A percentile compares a stretch with the other conserved stretches of the same genome.
These are phyloP conservation scores for Dentipellis sp. DNA, from an alignment of 768 basidiomycete species.

Conservation along the genomic window DNA sequence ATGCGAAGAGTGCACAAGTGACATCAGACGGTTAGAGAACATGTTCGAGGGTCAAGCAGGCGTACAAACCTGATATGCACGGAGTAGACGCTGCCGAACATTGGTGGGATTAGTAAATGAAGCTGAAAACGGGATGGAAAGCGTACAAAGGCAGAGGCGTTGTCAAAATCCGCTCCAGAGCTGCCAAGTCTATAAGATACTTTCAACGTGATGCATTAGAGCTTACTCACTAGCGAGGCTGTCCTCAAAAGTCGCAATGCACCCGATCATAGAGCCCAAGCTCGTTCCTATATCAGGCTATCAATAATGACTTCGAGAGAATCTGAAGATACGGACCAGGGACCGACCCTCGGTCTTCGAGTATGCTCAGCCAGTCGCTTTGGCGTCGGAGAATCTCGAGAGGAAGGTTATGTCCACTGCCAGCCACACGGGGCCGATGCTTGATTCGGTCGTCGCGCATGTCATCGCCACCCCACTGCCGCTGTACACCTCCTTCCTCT, in stretches of 20 bases:
- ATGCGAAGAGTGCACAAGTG: not conserved
- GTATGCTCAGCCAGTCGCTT: conserved; percentile 48
- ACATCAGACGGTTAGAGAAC: not conserved
- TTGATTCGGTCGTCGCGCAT: conserved; percentile 12
- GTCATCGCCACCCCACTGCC: conserved; percentile 3
- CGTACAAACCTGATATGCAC: conserved; percentile 44
- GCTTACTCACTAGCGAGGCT: conserved; percentile 33
- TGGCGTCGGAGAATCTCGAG: conserved; percentile 45
- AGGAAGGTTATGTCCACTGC: conserved; percentile 47
- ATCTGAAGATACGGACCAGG: conserved; percentile 32
- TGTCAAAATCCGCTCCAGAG: not conserved
- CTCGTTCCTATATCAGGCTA: conserved; percentile 28
- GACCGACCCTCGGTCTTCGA: conserved; percentile 51
- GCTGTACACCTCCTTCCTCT: conserved; percentile 9
- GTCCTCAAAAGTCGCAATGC: conserved; percentile 45
- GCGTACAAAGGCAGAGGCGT: conserved; percentile 34
- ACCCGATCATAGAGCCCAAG: conserved; percentile 40
- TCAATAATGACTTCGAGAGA: too few relatives aligned
- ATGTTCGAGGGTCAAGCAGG: not conserved
- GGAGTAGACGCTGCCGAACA: conserved; percentile 42
- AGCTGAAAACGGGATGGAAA: not conserved
- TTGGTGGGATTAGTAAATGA: not conserved
- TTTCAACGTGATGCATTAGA: not conserved
- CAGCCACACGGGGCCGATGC: conserved; percentile 24
- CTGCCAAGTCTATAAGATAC: not conserved